Evolutionary conservation across 352 stramenopile species (phyloP).

Genomic region (Phytophthora parvispora): DNA sequence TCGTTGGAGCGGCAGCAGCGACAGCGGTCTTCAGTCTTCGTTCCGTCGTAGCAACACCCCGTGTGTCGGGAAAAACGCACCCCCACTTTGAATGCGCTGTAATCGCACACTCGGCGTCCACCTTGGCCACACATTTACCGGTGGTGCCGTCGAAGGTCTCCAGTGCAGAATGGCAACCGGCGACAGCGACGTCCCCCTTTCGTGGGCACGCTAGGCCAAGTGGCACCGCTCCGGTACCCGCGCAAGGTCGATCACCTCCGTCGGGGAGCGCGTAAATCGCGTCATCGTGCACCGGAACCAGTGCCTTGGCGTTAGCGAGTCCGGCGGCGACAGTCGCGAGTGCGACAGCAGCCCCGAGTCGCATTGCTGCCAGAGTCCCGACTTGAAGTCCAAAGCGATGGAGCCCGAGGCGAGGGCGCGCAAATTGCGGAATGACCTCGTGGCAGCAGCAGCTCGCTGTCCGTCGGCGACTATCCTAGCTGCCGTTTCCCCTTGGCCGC

Average conservation of each 20-base stretch:
- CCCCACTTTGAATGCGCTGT: background rate
- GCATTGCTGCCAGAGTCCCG: background rate
- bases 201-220: background rate
- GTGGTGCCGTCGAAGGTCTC: background rate
- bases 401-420: background rate
- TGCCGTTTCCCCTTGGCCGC: background rate
- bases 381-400: background rate
- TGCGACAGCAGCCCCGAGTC: background rate
- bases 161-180: background rate
- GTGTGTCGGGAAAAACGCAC: background rate
- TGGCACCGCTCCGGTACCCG: background rate
- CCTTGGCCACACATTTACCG: background rate
- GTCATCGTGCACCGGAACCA: background rate
- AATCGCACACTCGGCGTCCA: background rate
- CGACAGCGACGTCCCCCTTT: background rate
- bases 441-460: background rate
- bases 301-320: background rate
- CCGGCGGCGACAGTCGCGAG: background rate
- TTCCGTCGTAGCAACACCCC: background rate
- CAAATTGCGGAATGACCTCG: constrained; percentile 2
- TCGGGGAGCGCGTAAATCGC: background rate
- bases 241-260: background rate
- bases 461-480: background rate
- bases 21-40: background rate
- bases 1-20: too few species aligned